phyloP scores from a whole-genome alignment of 345 rosid species.

The Hirschfeldia incana region DNA sequence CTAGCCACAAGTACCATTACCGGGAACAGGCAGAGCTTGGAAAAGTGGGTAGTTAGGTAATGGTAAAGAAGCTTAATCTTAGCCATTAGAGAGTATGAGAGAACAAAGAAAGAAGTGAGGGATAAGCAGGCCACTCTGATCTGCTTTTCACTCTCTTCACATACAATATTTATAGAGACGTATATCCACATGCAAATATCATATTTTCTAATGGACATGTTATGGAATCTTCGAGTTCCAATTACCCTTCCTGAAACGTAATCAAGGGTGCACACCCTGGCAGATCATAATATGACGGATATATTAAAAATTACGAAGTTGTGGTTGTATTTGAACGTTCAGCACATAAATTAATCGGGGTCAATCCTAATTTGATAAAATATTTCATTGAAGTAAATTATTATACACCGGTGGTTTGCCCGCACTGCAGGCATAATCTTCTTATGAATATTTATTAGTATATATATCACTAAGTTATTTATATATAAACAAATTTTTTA shows the following conservation, averaged over 20 bases:
- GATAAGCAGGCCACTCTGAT: background rate
- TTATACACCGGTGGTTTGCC: no score
- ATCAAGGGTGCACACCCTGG: background rate
- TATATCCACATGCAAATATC: background rate
- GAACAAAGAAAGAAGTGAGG: background rate
- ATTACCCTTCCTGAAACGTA: constrained; percentile 10
- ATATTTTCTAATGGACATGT: background rate
- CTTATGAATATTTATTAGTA: no score
- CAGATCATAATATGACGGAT: no score
- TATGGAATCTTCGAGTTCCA: background rate
- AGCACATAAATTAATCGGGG: no score
- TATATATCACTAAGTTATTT: no score
- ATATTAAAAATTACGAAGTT: no score
- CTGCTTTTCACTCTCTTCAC: background rate
- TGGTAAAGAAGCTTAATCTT: constrained; percentile 69
- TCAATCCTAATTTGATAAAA: no score
- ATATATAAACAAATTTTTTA: no score
- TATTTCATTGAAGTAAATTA: no score
- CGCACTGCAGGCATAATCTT: no score
- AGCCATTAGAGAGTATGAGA: constrained; percentile 39
- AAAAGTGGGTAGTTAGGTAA: constrained; percentile 54
- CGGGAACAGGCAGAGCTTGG: constrained; percentile 64
- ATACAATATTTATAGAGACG: constrained; percentile 14
- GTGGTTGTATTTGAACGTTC: no score
- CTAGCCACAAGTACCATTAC: constrained; percentile 50